Evolutionary conservation across 2,329 filamentous ascomycete genomes (phyloP).

Genomic region (Phoma sp.): DNA sequence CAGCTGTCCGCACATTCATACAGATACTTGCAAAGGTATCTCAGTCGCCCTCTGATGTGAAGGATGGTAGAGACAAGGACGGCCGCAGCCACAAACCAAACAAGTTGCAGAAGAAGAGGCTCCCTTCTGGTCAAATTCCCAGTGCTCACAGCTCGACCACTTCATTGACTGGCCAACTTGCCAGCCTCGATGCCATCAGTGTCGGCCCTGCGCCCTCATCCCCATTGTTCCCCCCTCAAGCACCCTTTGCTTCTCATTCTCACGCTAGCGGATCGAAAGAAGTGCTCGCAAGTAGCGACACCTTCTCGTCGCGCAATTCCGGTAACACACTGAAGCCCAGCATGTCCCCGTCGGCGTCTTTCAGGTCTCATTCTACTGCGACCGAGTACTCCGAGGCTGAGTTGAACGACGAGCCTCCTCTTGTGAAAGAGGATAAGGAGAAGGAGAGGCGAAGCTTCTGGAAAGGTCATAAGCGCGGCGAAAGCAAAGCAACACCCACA

Average conservation of each 20-base stretch:
- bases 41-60: conserved; percentile 67
- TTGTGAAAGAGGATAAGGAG: conserved; percentile 40
- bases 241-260: conserved; percentile 35
- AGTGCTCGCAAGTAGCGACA: conserved; percentile 33
- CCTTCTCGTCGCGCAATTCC: conserved; percentile 54
- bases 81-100: conserved; percentile 76
- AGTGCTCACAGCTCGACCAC: conserved; percentile 90
- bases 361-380: conserved; percentile 70
- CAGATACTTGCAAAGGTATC: conserved; percentile 44
- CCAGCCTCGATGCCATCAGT: conserved; percentile 22
- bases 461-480: conserved; percentile 62
- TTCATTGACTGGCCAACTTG: conserved; percentile 63
- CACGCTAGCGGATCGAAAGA: conserved; percentile 37
- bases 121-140: conserved; percentile 75
- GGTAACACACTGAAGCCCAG: conserved; percentile 65
- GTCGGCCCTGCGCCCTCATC: conserved; percentile 31
- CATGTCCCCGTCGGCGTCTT: conserved; percentile 76
- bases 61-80: conserved; percentile 54
- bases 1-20: conserved; percentile 45
- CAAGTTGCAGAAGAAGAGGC: conserved; percentile 83
- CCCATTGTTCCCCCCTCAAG: conserved; percentile 41
- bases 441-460: conserved; percentile 77
- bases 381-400: conserved; percentile 86
- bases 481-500: conserved; percentile 44
- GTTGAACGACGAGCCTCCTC: conserved; percentile 65